A percentile compares a stretch with the other conserved stretches of the same genome.
These are phyloP conservation scores for Kickxella alabastrina DNA, from an alignment of 192 early-diverging fungal species.

Conservation along the genomic window DNA sequence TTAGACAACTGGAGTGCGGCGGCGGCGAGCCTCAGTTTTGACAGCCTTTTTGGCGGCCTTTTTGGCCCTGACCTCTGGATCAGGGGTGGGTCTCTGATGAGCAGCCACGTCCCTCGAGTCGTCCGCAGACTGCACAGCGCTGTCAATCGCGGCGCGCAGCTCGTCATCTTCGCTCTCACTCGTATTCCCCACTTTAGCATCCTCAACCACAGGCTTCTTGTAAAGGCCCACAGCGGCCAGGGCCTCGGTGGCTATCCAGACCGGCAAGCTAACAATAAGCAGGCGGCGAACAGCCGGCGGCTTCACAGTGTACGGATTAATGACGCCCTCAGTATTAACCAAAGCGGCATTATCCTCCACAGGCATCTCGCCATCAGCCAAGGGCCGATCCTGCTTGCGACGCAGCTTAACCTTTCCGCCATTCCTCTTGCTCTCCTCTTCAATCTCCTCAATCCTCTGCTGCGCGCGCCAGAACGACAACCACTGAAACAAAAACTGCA, in stretches of 20 bases:
- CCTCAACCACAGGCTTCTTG: not conserved
- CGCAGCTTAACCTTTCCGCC: conserved; percentile 16
- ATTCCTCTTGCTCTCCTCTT: conserved; percentile 11
- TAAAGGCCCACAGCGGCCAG: conserved; percentile 18
- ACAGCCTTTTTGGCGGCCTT: conserved; percentile 45
- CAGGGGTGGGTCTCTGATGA: not conserved
- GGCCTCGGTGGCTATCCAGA: conserved; percentile 3
- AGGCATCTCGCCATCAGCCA: conserved; percentile 5
- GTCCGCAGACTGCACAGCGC: conserved; percentile 8
- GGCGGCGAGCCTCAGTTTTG: conserved; percentile 44
- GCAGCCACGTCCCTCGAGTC: not conserved
- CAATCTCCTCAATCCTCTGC: conserved; percentile 49
- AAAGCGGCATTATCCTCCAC: conserved; percentile 12
- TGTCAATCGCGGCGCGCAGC: conserved; percentile 9
- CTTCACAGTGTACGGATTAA: conserved; percentile 45
- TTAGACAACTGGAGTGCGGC: conserved; percentile 32
- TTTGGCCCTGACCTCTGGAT: conserved; percentile 32
- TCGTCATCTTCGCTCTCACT: conserved; percentile 7
- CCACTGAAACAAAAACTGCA: conserved; percentile 65
- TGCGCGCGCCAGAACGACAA: conserved; percentile 61
- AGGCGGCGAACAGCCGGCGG: conserved; percentile 34
- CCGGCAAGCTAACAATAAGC: conserved; percentile 25
- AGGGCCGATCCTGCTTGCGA: conserved; percentile 5
- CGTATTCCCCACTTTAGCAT: too few relatives aligned
- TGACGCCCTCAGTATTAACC: conserved; percentile 44